Evolutionary conservation across 2,329 filamentous ascomycete species (phyloP).

Genomic region (Cladosporium cucumerinum): DNA sequence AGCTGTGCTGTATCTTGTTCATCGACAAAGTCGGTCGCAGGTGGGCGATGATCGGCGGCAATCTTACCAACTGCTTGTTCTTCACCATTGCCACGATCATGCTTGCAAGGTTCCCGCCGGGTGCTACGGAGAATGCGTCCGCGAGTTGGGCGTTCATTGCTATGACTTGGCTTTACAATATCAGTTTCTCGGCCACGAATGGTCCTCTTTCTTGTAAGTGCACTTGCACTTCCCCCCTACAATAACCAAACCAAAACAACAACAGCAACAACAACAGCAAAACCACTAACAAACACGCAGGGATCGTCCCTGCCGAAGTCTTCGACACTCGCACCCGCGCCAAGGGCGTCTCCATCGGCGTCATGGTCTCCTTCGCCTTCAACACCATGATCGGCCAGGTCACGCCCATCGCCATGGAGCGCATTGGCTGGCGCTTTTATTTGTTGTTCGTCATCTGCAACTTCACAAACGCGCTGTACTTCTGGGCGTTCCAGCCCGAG

Average conservation of each 20-base stretch:
- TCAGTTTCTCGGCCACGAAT: conserved; percentile 68
- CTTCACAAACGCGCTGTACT: conserved; percentile 65
- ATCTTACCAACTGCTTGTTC: conserved; percentile 66
- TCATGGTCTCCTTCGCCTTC: conserved; percentile 68
- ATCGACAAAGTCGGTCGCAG: conserved; percentile 70
- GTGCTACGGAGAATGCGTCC: conserved; percentile 46
- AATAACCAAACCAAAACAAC: neutral
- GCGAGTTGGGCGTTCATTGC: conserved; percentile 72
- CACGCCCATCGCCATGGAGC: conserved; percentile 58
- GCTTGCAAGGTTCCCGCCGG: conserved; percentile 60
- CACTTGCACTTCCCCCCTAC: no score
- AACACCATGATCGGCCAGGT: conserved; percentile 73
- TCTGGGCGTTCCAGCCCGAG: conserved; percentile 65
- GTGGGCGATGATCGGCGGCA: conserved; percentile 69
- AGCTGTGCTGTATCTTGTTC: conserved; percentile 64
- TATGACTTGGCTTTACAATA: conserved; percentile 76
- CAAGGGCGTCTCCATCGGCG: conserved; percentile 72
- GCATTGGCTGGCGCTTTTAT: conserved; percentile 56
- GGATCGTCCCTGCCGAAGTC: conserved; percentile 38
- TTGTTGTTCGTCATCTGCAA: conserved; percentile 66
- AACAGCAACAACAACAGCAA: neutral
- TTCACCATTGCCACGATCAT: conserved; percentile 66
- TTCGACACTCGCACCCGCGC: conserved; percentile 73
- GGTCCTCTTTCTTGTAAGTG: conserved; percentile 58
- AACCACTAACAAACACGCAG: neutral